phyloP scores from a whole-genome alignment of 331 rosid genomes.

The Quercus tomentella region DNA sequence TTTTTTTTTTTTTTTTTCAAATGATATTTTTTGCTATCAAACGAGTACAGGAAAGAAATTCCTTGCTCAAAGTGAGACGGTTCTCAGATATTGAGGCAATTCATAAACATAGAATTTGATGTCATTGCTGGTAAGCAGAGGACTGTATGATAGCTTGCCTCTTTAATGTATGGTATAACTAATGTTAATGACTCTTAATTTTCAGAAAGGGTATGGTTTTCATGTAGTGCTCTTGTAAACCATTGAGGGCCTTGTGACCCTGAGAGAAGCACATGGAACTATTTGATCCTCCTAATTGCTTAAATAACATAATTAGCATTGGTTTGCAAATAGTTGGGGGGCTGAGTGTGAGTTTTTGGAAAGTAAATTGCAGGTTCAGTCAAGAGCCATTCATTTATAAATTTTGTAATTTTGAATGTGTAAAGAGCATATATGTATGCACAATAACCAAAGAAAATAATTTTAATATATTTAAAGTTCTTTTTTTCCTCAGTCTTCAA shows the following conservation, averaged over 20 bases:
- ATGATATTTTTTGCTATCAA: background rate
- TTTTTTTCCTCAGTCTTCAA: background rate
- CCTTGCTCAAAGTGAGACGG: background rate
- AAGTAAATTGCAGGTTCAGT: slow-evolving; percentile 22
- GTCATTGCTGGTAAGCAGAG: background rate
- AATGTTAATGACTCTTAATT: background rate
- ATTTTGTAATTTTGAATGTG: slow-evolving; percentile 1
- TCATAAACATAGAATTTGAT: background rate
- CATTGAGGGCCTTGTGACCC: background rate
- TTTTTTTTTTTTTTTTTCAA: too few relatives aligned
- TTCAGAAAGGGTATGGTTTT: background rate
- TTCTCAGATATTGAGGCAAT: background rate
- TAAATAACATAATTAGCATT: background rate
- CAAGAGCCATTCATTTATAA: slow-evolving; percentile 23
- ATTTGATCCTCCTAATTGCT: background rate
- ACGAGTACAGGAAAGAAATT: background rate
- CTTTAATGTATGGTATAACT: background rate
- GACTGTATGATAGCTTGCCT: background rate
- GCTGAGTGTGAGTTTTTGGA: background rate
- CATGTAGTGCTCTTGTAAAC: background rate
- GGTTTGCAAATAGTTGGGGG: slow-evolving; percentile 7
- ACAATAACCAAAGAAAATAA: too few relatives aligned
- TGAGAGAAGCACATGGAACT: background rate
- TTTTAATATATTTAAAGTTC: background rate
- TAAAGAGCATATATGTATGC: background rate